Base-by-base conservation (phyloP, 768 basidiomycete species). In the Trametes coccinea region DNA sequence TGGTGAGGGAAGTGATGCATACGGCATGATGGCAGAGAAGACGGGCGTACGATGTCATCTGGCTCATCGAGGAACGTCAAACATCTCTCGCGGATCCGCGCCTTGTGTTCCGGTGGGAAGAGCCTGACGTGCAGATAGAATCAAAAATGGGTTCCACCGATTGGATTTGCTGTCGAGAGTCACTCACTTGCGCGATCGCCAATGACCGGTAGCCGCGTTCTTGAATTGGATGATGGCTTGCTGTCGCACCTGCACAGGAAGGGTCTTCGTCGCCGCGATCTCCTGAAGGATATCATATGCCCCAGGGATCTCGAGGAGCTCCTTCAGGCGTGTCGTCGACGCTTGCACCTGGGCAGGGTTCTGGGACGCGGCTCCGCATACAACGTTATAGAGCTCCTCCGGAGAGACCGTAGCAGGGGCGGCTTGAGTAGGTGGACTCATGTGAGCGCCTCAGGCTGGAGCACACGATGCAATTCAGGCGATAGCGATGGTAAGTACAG, bases 221-320 rank as follows among this genome's bases (percentile, higher is more conserved):
- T 95, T 95, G 77, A 95, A 90, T 69, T 93, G 92, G 57, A 95
- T 89, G 64, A 93, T 91, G 29, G 89, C 86, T 71, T 91, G 90
- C 66, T 90, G 83, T 44, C 93, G 85, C 52, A 94, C 82, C 14
- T 76, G 76, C 40, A 89, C 72, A 13, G 90, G 87, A n/a, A 87
- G 72, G 2, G 79, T 73, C 63, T 74, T 76, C 66, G 85, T 81
- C 31, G 84, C 78, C 27, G 90, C 89, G 72, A 93, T 91, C 65
- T 87, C 82, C 66, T 90, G 84, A 50, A 94, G 77, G 17, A 82
- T 81, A 68, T 90, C 84, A 67, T 83, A 89, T 0, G 88, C 84
- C 44, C 92, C 92, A 51, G 84, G 79, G 75, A 84, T 81, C 51
- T 87, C 84, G 29, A 89, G 75, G 72, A 92, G 79, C 64, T 81